Percentiles rank a stretch among this genome's conserved stretches.
These are phyloP conservation scores for Saposhnikovia divaricata DNA, from an alignment of 129 eudicot genomes.

Conservation along the genomic window DNA sequence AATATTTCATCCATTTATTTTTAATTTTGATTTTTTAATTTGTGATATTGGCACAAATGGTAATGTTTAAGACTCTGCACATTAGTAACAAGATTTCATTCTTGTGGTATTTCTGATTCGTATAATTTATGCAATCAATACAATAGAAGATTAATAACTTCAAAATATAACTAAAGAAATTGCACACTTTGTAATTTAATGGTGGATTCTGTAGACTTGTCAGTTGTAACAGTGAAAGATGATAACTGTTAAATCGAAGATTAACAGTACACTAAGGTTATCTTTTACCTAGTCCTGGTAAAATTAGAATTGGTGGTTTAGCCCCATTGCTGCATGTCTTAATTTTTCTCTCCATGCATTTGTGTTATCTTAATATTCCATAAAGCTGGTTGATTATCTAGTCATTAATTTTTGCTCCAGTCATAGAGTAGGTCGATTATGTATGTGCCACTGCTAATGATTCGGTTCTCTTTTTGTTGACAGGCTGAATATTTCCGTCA, in stretches of 20 bases:
- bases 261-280: too few species aligned
- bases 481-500: conserved; percentile 92
- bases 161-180: neutral
- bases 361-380: neutral
- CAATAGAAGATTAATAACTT: neutral
- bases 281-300: too few species aligned
- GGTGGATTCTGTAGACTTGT: neutral
- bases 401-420: neutral
- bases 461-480: conserved; percentile 12
- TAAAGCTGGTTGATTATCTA: neutral
- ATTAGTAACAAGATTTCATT: neutral
- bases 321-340: too few species aligned
- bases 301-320: neutral
- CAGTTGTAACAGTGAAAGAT: neutral
- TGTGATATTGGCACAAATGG: conserved; percentile 16
- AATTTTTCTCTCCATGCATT: neutral
- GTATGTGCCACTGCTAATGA: neutral
- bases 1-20: conserved; percentile 6
- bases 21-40: conserved; percentile 3
- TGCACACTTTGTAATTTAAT: neutral
- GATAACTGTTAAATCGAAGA: too few species aligned
- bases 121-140: neutral
- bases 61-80: neutral
- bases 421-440: too few species aligned
- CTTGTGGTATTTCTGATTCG: neutral